These are phyloP conservation scores for Orbilia javanica DNA, from an alignment of 2,329 filamentous ascomycete species.

Conservation along the genomic window DNA sequence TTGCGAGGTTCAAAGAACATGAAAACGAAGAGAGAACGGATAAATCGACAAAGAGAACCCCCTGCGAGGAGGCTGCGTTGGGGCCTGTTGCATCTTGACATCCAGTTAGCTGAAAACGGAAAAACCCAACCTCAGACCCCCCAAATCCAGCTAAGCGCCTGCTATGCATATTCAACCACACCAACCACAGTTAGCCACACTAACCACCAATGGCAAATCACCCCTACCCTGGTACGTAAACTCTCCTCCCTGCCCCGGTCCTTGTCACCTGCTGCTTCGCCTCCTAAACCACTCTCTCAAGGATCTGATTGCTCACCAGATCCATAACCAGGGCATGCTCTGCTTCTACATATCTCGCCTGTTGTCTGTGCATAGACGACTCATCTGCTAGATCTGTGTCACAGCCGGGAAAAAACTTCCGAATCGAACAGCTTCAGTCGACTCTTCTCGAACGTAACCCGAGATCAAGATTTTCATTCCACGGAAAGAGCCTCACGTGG, in stretches of 20 bases:
- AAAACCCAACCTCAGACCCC: not conserved
- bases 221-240: slow-evolving; percentile 18
- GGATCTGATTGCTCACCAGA: slow-evolving; percentile 29
- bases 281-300: slow-evolving; percentile 19
- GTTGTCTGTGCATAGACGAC: slow-evolving; percentile 20
- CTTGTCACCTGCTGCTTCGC: slow-evolving; percentile 1
- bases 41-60: not conserved
- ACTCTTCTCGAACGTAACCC: slow-evolving; percentile 8
- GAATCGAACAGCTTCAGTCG: slow-evolving; percentile 6
- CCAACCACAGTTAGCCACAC: slow-evolving; percentile 10
- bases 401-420: slow-evolving; percentile 24
- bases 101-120: slow-evolving; percentile 8
- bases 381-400: slow-evolving; percentile 26
- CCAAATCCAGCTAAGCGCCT: slow-evolving; percentile 3
- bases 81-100: slow-evolving; percentile 14
- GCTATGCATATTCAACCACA: slow-evolving; percentile 4
- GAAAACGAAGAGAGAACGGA: not conserved
- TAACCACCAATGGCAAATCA: slow-evolving; percentile 4
- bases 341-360: slow-evolving; percentile 6
- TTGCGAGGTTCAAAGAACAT: not conserved
- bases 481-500: slow-evolving; percentile 23
- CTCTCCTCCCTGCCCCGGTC: slow-evolving; percentile 2
- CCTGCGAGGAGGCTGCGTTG: not conserved
- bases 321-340: slow-evolving; percentile 6
- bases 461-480: slow-evolving; percentile 12